These are phyloP conservation scores for Diphasiastrum complanatum DNA, from an alignment of 83 land plant genomes.

Conservation along the genomic window DNA sequence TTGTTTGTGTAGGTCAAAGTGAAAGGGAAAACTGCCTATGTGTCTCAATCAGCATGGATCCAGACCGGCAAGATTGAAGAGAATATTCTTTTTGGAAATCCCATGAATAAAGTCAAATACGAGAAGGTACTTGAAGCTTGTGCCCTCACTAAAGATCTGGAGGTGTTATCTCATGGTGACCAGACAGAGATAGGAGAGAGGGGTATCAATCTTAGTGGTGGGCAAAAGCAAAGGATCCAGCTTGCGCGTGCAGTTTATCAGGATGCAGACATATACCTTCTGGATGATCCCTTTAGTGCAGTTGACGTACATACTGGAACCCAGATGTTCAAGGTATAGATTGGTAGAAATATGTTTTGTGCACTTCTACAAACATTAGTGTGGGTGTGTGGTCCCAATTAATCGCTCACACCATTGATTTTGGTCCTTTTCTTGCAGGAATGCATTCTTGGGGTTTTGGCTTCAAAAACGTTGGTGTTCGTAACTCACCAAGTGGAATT, in stretches of 20 bases:
- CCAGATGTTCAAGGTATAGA: slow-evolving; percentile 8
- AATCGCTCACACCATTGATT: not conserved
- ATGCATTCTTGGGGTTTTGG: slow-evolving; percentile 50
- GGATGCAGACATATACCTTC: not conserved
- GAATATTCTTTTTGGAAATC: slow-evolving; percentile 74
- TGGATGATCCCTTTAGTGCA: not conserved
- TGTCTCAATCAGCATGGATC: slow-evolving; percentile 83
- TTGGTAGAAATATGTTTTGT: no score
- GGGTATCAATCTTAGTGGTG: slow-evolving; percentile 88
- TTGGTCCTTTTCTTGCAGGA: slow-evolving; percentile 37
- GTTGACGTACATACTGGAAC: not conserved
- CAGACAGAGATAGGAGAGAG: slow-evolving; percentile 66
- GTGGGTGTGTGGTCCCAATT: not conserved
- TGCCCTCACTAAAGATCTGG: slow-evolving; percentile 58
- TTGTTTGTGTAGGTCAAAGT: slow-evolving; percentile 18
- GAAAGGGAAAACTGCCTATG: slow-evolving; percentile 75
- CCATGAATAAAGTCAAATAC: slow-evolving; percentile 47
- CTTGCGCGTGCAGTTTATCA: not conserved
- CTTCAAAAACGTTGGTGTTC: slow-evolving; percentile 59
- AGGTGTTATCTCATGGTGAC: slow-evolving; percentile 61
- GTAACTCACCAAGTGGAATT: slow-evolving; percentile 90
- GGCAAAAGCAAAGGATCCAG: slow-evolving; percentile 11
- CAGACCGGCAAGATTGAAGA: slow-evolving; percentile 72
- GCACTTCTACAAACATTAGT: not conserved
- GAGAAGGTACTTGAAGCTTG: slow-evolving; percentile 53